A percentile compares a stretch with the other conserved stretches of the same genome.
These are phyloP conservation scores for Neoarthrinium moseri DNA, from an alignment of 2,329 filamentous ascomycete species.

Conservation along the genomic window DNA sequence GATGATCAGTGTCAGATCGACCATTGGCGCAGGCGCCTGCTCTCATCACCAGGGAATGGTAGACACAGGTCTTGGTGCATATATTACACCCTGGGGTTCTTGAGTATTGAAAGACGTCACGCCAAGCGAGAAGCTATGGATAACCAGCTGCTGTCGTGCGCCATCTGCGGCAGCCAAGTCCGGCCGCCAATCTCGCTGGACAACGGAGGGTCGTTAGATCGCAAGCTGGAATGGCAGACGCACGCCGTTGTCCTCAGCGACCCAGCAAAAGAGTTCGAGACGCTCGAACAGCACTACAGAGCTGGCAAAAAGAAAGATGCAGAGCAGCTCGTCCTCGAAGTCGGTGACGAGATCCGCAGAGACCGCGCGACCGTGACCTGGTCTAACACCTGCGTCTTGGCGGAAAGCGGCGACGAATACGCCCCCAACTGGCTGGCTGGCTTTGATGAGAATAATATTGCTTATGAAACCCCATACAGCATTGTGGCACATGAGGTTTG, in stretches of 20 bases:
- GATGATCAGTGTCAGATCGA: no score
- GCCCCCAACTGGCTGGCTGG: conserved; percentile 10
- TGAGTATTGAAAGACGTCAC: no score
- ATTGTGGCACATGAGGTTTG: conserved; percentile 17
- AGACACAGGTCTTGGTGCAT: no score
- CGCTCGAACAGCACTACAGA: conserved; percentile 14
- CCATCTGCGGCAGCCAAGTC: conserved; percentile 15
- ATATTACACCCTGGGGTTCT: no score
- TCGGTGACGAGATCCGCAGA: conserved; percentile 12
- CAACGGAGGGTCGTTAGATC: not conserved
- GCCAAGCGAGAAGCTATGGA: no score
- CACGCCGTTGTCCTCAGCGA: conserved; percentile 17
- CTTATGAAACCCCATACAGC: conserved; percentile 11
- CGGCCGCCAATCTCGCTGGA: not conserved
- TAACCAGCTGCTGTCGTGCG: conserved; percentile 10
- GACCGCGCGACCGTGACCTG: conserved; percentile 8
- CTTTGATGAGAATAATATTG: conserved; percentile 8
- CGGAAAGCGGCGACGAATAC: conserved; percentile 3
- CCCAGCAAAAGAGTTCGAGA: conserved; percentile 17
- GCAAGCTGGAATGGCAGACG: conserved; percentile 12
- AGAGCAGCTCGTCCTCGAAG: not conserved
- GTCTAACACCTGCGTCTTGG: not conserved
- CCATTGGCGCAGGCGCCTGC: no score
- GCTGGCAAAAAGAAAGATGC: conserved; percentile 14
- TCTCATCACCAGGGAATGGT: no score